Evolutionary conservation across 2,329 filamentous ascomycete species (phyloP), one percentile per base, ranked within the genome.

Genomic region (Escovopsis weberi): DNA sequence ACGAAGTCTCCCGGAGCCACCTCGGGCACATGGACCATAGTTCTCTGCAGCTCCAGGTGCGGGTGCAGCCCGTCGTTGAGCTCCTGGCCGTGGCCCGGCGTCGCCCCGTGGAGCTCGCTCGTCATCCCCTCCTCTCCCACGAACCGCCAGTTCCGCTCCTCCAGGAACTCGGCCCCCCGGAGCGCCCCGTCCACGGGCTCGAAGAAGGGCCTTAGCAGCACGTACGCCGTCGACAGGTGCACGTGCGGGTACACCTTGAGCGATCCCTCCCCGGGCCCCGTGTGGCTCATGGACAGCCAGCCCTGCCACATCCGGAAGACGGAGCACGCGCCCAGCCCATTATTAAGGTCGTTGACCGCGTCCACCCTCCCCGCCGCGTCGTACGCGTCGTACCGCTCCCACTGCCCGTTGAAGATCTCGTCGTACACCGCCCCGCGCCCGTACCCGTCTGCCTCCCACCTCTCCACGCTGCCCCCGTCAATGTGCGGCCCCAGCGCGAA

Each of bases 291-390:
- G 46, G 74, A 75, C 41, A 95, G 61, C 88, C 88, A 95, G 15
- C 86, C 88, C 62, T 95, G 88, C 59, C 85, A 89, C 71, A 86
- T 82, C 34, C 89, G 74, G 61, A 94, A 87, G 67, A 87, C 85
- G 38, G 74, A 81, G 61, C 85, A 94, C 1, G 83, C 79, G 0
- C 88, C 87, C 0, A 86, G 71, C 1, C 87, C 85, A 40, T 85
- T 71, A 57, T 95, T 91, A 32, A 88, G 63, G 59, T 94, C 81
- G 46, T 75, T 79, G 2, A 77, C 72, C 3, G 82, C 85, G 0
- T 65, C 61, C 0, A 89, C 68, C 4, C 88, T 74, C 6, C 74
- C 72, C 48, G 74, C 77, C 0, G 78, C 78, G 53, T 94, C 85
- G 75, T 82, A 95, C 0, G 86, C 76, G 53, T 95, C 84, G 54